Conservation (phyloP, 371 early-diverging fungal species). For the Fennellomyces sp. region DNA sequence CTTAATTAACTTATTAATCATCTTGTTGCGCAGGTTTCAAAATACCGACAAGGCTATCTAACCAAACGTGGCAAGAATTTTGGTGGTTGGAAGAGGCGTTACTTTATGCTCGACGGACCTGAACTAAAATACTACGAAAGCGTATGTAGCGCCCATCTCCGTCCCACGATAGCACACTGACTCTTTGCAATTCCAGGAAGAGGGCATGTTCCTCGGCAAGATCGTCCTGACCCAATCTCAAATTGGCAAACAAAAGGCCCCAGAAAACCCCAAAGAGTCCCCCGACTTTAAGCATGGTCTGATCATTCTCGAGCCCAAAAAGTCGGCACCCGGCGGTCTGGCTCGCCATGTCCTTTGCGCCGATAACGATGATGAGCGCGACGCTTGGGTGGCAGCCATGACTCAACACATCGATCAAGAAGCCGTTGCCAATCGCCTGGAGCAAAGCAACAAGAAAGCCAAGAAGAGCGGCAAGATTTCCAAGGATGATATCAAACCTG, state of each 20-base stretch:
- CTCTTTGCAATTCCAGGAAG: constrained; percentile 34
- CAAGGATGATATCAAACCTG: constrained; percentile 26
- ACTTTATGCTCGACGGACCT: constrained; percentile 65
- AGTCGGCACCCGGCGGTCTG: constrained; percentile 57
- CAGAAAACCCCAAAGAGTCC: constrained; percentile 32
- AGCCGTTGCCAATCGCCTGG: constrained; percentile 3
- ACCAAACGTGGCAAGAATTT: constrained; percentile 87
- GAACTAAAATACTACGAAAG: constrained; percentile 75
- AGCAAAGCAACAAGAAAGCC: not conserved
- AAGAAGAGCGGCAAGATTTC: constrained; percentile 10
- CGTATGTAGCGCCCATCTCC: constrained; percentile 48
- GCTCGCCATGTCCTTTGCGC: constrained; percentile 84
- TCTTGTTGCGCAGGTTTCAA: too few relatives aligned
- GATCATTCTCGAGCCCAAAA: constrained; percentile 74
- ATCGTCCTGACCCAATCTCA: constrained; percentile 57
- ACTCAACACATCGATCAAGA: constrained; percentile 45
- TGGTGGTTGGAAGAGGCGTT: constrained; percentile 86
- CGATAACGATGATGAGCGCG: constrained; percentile 83
- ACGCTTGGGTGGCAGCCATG: constrained; percentile 81
- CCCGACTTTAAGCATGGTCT: constrained; percentile 75
- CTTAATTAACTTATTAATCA: too few relatives aligned
- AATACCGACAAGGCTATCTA: constrained; percentile 78
- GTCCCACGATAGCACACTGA: not conserved
- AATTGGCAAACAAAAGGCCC: constrained; percentile 49
- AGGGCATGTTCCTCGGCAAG: constrained; percentile 58